phyloP scores from a whole-genome alignment of 495 filamentous ascomycete species.

The Lasiosphaeris hirsuta region DNA sequence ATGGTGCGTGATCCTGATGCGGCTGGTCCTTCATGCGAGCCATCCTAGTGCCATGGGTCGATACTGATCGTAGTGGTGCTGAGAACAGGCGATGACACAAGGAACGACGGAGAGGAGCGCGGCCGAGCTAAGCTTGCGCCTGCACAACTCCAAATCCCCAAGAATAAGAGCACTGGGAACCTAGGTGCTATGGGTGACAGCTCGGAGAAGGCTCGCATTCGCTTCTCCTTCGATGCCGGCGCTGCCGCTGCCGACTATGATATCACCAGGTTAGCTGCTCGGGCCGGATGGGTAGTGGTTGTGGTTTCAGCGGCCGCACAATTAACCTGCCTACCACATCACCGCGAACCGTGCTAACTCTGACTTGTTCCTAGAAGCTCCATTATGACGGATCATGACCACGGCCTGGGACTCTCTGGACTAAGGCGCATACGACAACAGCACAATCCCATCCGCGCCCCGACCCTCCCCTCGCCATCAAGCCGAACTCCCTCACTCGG shows the following conservation, averaged over 20 bases:
- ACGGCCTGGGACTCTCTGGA: slow-evolving; percentile 64
- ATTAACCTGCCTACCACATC: slow-evolving; percentile 6
- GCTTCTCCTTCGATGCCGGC: slow-evolving; percentile 56
- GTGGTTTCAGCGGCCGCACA: background rate
- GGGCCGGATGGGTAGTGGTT: background rate
- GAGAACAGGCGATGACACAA: slow-evolving; percentile 41
- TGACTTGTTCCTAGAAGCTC: slow-evolving; percentile 39
- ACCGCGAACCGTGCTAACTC: slow-evolving; percentile 26
- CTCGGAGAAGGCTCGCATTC: slow-evolving; percentile 44
- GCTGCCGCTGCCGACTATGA: slow-evolving; percentile 48
- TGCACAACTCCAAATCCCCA: slow-evolving; percentile 50
- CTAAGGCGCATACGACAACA: slow-evolving; percentile 90
- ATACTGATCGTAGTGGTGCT: slow-evolving; percentile 22
- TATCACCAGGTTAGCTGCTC: slow-evolving; percentile 46
- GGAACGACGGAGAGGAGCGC: slow-evolving; percentile 36
- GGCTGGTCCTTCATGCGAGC: slow-evolving; percentile 1
- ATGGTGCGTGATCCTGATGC: slow-evolving; percentile 35
- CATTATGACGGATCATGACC: slow-evolving; percentile 56
- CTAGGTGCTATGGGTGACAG: slow-evolving; percentile 45
- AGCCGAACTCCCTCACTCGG: slow-evolving; percentile 61
- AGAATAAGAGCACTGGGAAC: slow-evolving; percentile 62
- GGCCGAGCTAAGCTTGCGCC: slow-evolving; percentile 32
- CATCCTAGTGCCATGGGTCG: slow-evolving; percentile 2
- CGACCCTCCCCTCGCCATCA: slow-evolving; percentile 58
- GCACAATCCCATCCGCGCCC: slow-evolving; percentile 58